These are phyloP conservation scores for Syzygium syzygioides DNA, from an alignment of 441 rosid genomes.

Conservation along the genomic window DNA sequence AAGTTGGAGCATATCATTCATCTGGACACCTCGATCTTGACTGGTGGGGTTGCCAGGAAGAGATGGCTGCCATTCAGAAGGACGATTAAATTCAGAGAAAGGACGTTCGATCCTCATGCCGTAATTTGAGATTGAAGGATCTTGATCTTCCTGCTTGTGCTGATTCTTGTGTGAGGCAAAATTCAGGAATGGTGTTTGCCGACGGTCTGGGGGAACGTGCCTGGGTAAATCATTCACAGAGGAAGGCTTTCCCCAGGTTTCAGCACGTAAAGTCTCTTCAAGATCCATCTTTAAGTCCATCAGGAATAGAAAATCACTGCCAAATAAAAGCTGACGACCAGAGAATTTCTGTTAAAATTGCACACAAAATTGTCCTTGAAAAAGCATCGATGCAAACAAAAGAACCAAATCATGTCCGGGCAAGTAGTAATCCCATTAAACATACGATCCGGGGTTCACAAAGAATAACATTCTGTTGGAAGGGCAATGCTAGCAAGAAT, in stretches of 20 bases:
- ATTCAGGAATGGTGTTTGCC: conserved; percentile 20
- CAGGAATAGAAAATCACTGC: conserved; percentile 7
- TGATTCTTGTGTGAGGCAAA: conserved; percentile 28
- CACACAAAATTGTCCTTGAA: background rate
- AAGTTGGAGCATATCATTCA: conserved; percentile 26
- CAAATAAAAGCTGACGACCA: conserved; percentile 13
- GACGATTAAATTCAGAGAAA: conserved; percentile 29
- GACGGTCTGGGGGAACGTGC: conserved; percentile 14
- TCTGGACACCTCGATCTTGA: conserved; percentile 20
- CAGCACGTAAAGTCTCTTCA: conserved; percentile 34
- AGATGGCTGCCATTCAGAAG: conserved; percentile 24
- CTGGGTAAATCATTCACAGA: conserved; percentile 25
- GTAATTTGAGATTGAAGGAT: conserved; percentile 46
- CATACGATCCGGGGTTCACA: background rate
- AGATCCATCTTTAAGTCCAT: conserved; percentile 46
- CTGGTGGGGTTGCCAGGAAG: conserved; percentile 20
- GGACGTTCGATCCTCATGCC: conserved; percentile 30
- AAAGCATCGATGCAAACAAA: background rate
- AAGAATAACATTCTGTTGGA: background rate
- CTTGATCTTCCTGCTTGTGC: conserved; percentile 66
- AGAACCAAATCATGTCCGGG: background rate
- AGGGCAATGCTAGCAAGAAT: background rate
- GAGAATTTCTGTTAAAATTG: conserved; percentile 7
- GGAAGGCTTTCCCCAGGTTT: conserved; percentile 46
- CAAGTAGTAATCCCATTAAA: background rate